Evolutionary conservation across 805 yeast genomes (phyloP).

Genomic region (Yamadazyma sp.): DNA sequence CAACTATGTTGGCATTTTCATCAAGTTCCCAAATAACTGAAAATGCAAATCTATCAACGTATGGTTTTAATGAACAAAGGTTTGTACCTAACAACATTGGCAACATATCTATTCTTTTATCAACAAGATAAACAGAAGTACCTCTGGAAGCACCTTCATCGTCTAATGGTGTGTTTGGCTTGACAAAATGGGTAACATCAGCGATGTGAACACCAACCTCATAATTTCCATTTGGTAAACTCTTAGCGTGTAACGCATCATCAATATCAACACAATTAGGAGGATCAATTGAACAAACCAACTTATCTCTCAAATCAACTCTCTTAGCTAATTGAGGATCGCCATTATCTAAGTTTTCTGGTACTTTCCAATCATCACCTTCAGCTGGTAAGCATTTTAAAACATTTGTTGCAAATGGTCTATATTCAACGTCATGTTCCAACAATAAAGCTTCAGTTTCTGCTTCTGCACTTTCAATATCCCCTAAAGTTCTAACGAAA

Average conservation of each 20-base stretch:
- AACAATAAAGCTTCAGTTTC: conserved; percentile 92
- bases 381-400: conserved; percentile 88
- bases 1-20: conserved; percentile 77
- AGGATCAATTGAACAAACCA: conserved; percentile 96
- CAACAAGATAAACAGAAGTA: conserved; percentile 94
- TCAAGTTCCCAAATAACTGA: conserved; percentile 96
- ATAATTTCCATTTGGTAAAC: conserved; percentile 86
- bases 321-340: conserved; percentile 61
- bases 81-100: conserved; percentile 95
- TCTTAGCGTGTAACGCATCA: conserved; percentile 85
- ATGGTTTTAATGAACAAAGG: conserved; percentile 89
- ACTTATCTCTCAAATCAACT: conserved; percentile 80
- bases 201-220: conserved; percentile 99
- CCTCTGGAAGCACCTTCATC: conserved; percentile 97
- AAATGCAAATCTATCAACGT: conserved; percentile 94
- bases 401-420: conserved; percentile 92
- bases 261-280: conserved; percentile 98
- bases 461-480: conserved; percentile 85
- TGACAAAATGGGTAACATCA: conserved; percentile 96
- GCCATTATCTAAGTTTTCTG: conserved; percentile 52
- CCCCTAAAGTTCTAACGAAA: conserved; percentile 82
- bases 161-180: conserved; percentile 87
- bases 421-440: conserved; percentile 94
- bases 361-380: conserved; percentile 92
- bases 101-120: conserved; percentile 97